Evolutionary conservation across 2,329 filamentous ascomycete genomes (phyloP).

Genomic region (Colletotrichum siamense): DNA sequence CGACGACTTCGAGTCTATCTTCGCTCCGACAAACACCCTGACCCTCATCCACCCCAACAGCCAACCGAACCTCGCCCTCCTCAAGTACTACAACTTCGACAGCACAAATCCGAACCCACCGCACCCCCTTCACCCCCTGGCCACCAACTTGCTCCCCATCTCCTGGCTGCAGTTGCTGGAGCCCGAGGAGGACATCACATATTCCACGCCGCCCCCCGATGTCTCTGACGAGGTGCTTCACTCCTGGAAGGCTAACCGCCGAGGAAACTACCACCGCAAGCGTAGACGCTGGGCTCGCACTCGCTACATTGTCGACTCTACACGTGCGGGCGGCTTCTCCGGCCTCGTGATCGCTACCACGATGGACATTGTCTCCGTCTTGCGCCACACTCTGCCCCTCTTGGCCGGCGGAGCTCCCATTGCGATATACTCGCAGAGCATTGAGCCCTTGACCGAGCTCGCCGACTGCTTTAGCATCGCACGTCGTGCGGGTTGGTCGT

Average conservation of each 20-base stretch:
- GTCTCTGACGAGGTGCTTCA: slow-evolving; percentile 67
- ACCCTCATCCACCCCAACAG: slow-evolving; percentile 82
- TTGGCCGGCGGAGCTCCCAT: slow-evolving; percentile 84
- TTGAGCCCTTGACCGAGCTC: slow-evolving; percentile 79
- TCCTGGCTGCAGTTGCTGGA: slow-evolving; percentile 92
- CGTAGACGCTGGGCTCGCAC: slow-evolving; percentile 80
- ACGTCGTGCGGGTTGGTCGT: slow-evolving; percentile 77
- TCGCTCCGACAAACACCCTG: slow-evolving; percentile 74
- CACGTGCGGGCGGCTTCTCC: slow-evolving; percentile 78
- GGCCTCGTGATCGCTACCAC: slow-evolving; percentile 82
- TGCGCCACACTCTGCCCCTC: slow-evolving; percentile 79
- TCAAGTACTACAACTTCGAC: slow-evolving; percentile 92
- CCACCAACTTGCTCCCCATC: slow-evolving; percentile 80
- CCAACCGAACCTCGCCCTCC: slow-evolving; percentile 84
- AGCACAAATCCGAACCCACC: slow-evolving; percentile 64
- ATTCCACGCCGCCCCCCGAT: slow-evolving; percentile 67
- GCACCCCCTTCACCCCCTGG: slow-evolving; percentile 74
- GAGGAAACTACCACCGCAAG: slow-evolving; percentile 89
- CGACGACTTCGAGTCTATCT: slow-evolving; percentile 67
- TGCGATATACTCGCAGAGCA: slow-evolving; percentile 81
- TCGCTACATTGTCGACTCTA: slow-evolving; percentile 74
- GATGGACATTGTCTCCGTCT: slow-evolving; percentile 80
- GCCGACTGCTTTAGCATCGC: slow-evolving; percentile 86
- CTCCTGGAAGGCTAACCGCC: slow-evolving; percentile 79
- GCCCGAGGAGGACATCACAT: slow-evolving; percentile 77